These are phyloP conservation scores for Tarenaya hassleriana DNA, from an alignment of 345 rosid genomes.

Conservation along the genomic window DNA sequence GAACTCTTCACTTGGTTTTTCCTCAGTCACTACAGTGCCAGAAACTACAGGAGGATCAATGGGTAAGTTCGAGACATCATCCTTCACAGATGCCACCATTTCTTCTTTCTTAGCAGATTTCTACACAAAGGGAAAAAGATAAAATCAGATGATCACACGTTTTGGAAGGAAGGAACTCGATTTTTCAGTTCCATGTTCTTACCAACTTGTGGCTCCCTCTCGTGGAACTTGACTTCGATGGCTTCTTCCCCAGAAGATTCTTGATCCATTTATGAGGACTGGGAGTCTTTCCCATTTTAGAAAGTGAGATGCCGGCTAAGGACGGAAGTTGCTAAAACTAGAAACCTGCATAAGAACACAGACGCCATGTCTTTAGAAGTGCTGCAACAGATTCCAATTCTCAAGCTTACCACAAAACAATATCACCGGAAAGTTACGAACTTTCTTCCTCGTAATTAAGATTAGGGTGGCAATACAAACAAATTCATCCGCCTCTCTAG, in stretches of 20 bases:
- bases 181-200: constrained; percentile 10
- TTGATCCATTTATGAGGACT: constrained; percentile 82
- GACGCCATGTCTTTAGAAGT: not conserved
- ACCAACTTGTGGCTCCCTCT: constrained; percentile 47
- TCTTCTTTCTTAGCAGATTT: constrained; percentile 48
- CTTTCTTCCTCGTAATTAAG: no score
- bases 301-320: not conserved
- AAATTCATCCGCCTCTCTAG: no score
- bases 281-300: constrained; percentile 62
- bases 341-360: constrained; percentile 24
- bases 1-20: constrained; percentile 26
- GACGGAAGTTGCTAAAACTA: constrained; percentile 7
- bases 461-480: no score
- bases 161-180: not conserved
- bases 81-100: constrained; percentile 36
- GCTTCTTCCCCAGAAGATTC: constrained; percentile 59
- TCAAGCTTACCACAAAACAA: no score
- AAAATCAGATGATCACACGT: constrained; percentile 10
- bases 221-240: constrained; percentile 51
- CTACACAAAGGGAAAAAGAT: constrained; percentile 29
- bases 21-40: constrained; percentile 23
- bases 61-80: constrained; percentile 29
- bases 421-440: no score
- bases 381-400: no score
- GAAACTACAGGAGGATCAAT: constrained; percentile 31